Evolutionary conservation across 805 yeast genomes (phyloP).

Genomic region (Myxozyma sirexii): DNA sequence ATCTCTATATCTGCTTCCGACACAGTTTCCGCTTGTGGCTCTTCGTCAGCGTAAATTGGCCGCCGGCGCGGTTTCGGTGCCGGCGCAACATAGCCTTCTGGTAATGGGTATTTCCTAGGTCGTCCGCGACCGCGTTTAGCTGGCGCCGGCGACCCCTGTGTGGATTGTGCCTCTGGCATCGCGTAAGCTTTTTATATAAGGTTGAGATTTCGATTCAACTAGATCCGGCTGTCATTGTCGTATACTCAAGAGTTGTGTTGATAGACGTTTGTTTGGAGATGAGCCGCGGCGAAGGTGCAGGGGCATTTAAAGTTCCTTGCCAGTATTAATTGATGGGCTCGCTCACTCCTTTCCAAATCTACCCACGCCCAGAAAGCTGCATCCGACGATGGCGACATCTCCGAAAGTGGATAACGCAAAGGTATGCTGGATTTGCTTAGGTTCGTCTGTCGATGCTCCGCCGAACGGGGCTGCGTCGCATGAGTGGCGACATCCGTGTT

Average conservation of each 20-base stretch:
- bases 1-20: background rate
- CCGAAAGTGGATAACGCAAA: background rate
- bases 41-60: background rate
- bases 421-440: slow-evolving; percentile 47
- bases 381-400: background rate
- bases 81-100: slow-evolving; percentile 18
- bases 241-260: background rate
- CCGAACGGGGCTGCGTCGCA: slow-evolving; percentile 40
- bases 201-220: background rate
- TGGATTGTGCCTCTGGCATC: background rate
- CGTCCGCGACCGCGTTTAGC: slow-evolving; percentile 31
- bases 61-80: too few species aligned
- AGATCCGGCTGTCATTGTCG: background rate
- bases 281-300: background rate
- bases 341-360: background rate
- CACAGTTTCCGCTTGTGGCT: background rate
- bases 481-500: slow-evolving; percentile 52
- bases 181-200: too few species aligned
- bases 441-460: slow-evolving; percentile 42
- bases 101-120: slow-evolving; percentile 20
- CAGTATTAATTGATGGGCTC: too few species aligned
- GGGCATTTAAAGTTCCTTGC: slow-evolving; percentile 3
- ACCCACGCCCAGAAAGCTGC: too few species aligned
- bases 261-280: background rate
- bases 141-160: slow-evolving; percentile 3